A percentile compares a stretch with the other conserved stretches of the same genome.
Conservation (phyloP, 768 basidiomycete species). For the Ramaria sp. region DNA sequence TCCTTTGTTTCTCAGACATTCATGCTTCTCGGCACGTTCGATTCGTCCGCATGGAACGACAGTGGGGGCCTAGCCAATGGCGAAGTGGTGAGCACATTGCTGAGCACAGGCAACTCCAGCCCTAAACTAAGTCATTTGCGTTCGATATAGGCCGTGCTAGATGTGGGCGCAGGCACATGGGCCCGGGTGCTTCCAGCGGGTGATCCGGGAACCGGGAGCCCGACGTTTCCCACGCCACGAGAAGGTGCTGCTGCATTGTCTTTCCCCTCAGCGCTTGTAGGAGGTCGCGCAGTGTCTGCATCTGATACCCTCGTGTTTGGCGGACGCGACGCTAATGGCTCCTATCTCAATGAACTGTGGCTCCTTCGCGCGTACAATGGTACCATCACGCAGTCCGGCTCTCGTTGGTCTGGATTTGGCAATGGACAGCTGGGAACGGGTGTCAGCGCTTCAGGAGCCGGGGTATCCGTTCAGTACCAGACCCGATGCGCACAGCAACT, state of each 20-base stretch:
- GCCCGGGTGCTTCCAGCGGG: conserved; percentile 65
- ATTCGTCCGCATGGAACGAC: conserved; percentile 59
- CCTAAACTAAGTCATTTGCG: not conserved
- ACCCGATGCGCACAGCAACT: conserved; percentile 42
- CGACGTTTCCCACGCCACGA: conserved; percentile 53
- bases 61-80: conserved; percentile 47
- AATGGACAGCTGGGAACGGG: conserved; percentile 54
- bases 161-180: conserved; percentile 54
- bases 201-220: conserved; percentile 48
- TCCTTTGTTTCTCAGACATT: conserved; percentile 57
- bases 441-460: conserved; percentile 51
- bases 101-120: not conserved
- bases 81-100: conserved; percentile 49
- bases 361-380: conserved; percentile 62
- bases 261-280: conserved; percentile 44
- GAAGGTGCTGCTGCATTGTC: conserved; percentile 62
- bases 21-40: conserved; percentile 56
- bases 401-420: conserved; percentile 56
- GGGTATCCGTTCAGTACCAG: conserved; percentile 53
- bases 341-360: conserved; percentile 69
- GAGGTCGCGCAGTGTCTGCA: conserved; percentile 32
- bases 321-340: conserved; percentile 56
- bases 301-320: conserved; percentile 75
- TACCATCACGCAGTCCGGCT: conserved; percentile 41
- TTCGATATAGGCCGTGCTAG: conserved; percentile 43